Conservation (phyloP, 129 eudicot species). For the Artemisia argyi region DNA sequence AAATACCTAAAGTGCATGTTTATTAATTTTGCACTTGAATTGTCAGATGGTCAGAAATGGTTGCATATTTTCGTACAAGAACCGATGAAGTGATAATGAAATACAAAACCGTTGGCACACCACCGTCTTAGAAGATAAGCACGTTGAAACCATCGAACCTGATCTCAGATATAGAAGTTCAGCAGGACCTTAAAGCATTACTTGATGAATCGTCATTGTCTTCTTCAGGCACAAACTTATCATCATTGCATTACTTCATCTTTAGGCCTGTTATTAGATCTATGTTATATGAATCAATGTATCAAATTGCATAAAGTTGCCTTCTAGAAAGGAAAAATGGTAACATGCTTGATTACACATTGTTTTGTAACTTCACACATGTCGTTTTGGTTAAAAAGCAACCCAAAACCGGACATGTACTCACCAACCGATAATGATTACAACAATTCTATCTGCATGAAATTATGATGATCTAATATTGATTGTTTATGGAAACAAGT, state of each 20-base stretch:
- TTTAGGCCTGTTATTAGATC: too few relatives aligned
- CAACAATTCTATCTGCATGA: too few relatives aligned
- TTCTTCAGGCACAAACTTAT: slow-evolving; percentile 31
- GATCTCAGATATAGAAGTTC: slow-evolving; percentile 22
- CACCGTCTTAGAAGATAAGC: slow-evolving; percentile 12
- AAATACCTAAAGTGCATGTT: background rate
- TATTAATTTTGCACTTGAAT: background rate
- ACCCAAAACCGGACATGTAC: too few relatives aligned
- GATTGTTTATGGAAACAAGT: too few relatives aligned
- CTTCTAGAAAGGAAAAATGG: too few relatives aligned
- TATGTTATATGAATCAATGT: too few relatives aligned
- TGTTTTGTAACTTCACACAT: too few relatives aligned
- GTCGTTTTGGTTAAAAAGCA: too few relatives aligned
- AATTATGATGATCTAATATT: too few relatives aligned
- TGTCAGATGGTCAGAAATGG: slow-evolving; percentile 37
- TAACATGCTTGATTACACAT: too few relatives aligned
- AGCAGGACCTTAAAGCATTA: slow-evolving; percentile 15
- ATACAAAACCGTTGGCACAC: slow-evolving; percentile 43
- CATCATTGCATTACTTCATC: background rate
- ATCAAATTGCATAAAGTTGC: too few relatives aligned
- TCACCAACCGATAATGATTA: too few relatives aligned
- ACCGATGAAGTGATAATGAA: slow-evolving; percentile 43
- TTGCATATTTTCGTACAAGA: slow-evolving; percentile 38
- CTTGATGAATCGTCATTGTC: slow-evolving; percentile 27
- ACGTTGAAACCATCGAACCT: background rate